Evolutionary conservation across 2,329 filamentous ascomycete genomes (phyloP), one percentile per base, ranked within the genome.

Genomic region (Cryoendolithus antarcticus): DNA sequence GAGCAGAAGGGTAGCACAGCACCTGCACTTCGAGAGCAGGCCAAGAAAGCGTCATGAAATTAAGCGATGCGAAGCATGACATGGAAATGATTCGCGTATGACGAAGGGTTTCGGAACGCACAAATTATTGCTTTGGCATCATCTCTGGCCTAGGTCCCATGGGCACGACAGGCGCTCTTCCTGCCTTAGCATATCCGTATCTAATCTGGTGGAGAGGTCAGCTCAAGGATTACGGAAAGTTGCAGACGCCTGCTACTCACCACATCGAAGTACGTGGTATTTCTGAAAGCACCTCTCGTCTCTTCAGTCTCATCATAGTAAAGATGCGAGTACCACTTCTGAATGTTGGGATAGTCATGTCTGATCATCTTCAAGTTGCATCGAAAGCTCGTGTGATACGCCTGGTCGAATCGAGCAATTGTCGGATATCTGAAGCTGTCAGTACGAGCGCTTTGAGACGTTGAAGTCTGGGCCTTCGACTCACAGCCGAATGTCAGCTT

Each of bases 381-480:
- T 63, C 82, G 82, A 69, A 89, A 89, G 62, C 88, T 82, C 64
- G 91, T 85, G 38, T 93, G 82, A 55, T 93, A 93, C 51, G 85
- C 81, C 24, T 72, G 64, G 46, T 86, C 82, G 50, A 85, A 85
- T 2, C 80, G 75, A 45, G 82, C 66, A 35, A 86, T 73, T 3
- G 81, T 86, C 9, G 80, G 79, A 54, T 71, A 57, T 30, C 45
- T 47, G 27, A n/a, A 9, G 1, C 4, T 12, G 30, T 41, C 30
- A 44, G 38, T 30, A 29, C 6, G 30, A 5, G 40, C 39, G 12
- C 42, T 33, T 11, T 44, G 40, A 77, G 9, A 65, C 62, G 6
- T 71, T 19, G 15, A 19, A 19, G 3, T 3, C 15, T 19, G 15
- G n/a, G n/a, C 5, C 15, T 19, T 19, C 15, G 28, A 40, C 79